Evolutionary conservation across 2,329 filamentous ascomycete genomes (phyloP).

Genomic region (Fusarium decemcellulare): DNA sequence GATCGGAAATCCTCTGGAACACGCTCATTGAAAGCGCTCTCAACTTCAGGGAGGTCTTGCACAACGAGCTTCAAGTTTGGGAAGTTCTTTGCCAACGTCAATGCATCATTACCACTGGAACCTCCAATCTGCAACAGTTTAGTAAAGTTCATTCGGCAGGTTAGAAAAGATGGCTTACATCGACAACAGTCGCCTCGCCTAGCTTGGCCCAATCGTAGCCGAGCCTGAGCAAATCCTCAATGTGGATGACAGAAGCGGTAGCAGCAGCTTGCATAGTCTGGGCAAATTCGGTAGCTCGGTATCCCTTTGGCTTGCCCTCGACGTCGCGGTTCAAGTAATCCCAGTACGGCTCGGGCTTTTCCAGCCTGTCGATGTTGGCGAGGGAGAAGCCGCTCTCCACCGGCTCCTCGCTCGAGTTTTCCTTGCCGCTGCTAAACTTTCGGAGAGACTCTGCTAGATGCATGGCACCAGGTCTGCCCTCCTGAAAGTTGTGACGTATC

Average conservation of each 20-base stretch:
- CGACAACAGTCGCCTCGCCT: conserved; percentile 44
- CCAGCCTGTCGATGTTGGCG: conserved; percentile 28
- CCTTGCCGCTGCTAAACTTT: conserved; percentile 48
- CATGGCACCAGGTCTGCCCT: conserved; percentile 50
- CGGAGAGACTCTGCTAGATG: conserved; percentile 49
- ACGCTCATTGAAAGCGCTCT: conserved; percentile 44
- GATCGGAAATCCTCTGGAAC: too few relatives aligned
- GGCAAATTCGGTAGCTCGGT: conserved; percentile 27
- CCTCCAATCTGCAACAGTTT: conserved; percentile 42
- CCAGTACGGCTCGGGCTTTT: conserved; percentile 23
- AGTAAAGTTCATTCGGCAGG: not conserved
- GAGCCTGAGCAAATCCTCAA: conserved; percentile 21
- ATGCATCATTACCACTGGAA: conserved; percentile 42
- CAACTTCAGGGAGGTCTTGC: conserved; percentile 61
- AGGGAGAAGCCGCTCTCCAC: conserved; percentile 53
- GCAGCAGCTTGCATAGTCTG: conserved; percentile 30
- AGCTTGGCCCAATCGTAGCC: conserved; percentile 44
- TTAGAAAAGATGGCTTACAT: conserved; percentile 36
- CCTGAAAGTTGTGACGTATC: conserved; percentile 52
- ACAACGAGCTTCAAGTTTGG: conserved; percentile 59
- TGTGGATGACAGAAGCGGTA: conserved; percentile 6
- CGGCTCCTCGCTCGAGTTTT: conserved; percentile 49
- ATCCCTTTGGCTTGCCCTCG: conserved; percentile 36
- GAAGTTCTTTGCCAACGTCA: conserved; percentile 41
- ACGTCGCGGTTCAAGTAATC: conserved; percentile 23